Percentiles rank a stretch among this genome's conserved stretches.
Evolutionary conservation across 345 rosid species (phyloP).

Genomic region (Eucalyptus sp.): DNA sequence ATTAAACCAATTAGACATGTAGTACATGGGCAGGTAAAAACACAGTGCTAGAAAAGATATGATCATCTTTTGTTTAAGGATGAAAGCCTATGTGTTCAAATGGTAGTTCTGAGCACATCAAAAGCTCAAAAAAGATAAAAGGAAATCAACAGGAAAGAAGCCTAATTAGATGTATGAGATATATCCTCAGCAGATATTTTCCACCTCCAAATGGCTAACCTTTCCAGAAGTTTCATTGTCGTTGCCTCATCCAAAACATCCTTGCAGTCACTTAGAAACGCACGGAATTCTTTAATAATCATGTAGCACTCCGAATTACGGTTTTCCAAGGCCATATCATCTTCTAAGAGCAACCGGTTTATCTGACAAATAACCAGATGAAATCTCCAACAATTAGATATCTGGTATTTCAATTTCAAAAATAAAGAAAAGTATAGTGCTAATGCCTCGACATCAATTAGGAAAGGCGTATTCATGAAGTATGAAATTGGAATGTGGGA

Average conservation of each 20-base stretch:
- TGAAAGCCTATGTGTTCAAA: not conserved
- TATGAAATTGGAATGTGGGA: not conserved
- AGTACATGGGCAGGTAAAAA: not conserved
- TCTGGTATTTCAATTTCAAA: not conserved
- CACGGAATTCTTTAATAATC: constrained; percentile 82
- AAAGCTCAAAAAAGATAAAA: not conserved
- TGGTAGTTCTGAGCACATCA: not conserved
- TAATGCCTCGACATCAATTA: not conserved
- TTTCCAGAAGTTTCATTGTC: constrained; percentile 91
- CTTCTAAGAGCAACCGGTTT: constrained; percentile 89
- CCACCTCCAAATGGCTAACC: constrained; percentile 29
- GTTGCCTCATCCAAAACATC: constrained; percentile 98
- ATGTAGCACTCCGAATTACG: constrained; percentile 69
- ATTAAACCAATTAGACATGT: not conserved
- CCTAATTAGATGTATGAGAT: not conserved
- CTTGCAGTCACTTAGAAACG: constrained; percentile 90
- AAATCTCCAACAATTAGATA: not conserved
- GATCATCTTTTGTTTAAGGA: not conserved
- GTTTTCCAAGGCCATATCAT: constrained; percentile 79
- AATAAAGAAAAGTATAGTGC: not conserved
- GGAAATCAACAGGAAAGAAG: not conserved
- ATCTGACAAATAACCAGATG: constrained; percentile 31
- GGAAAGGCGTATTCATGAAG: not conserved
- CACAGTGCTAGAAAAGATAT: not conserved
- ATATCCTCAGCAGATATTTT: not conserved